A percentile compares a stretch with the other conserved stretches of the same genome.
These are phyloP conservation scores for Anaeromyces robustus DNA, from an alignment of 192 early-diverging fungal genomes.

Conservation along the genomic window DNA sequence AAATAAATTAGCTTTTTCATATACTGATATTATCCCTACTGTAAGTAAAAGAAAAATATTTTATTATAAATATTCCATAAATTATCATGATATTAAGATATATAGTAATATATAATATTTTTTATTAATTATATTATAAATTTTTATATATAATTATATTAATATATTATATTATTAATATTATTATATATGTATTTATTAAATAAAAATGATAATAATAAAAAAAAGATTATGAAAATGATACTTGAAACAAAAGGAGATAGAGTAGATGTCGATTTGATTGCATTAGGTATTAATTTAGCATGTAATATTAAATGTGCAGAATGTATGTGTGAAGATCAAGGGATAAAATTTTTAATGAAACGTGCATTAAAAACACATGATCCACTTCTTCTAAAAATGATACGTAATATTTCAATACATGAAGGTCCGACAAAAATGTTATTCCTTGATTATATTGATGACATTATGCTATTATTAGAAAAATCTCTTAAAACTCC, in stretches of 20 bases:
- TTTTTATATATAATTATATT: too few relatives aligned
- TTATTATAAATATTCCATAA: too few relatives aligned
- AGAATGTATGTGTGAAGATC: conserved; percentile 18
- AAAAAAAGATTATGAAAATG: conserved; percentile 21
- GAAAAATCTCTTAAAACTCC: conserved; percentile 15
- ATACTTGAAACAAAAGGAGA: conserved; percentile 15
- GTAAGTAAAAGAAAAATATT: conserved; percentile 5
- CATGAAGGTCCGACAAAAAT: conserved; percentile 14
- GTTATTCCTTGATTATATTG: conserved; percentile 30
- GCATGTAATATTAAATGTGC: conserved; percentile 15
- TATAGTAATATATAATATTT: too few relatives aligned
- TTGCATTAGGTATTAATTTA: conserved; percentile 36
- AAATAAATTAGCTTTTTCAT: conserved; percentile 11
- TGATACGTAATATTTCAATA: conserved; percentile 26
- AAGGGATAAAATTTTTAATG: conserved; percentile 31
- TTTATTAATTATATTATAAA: too few relatives aligned
- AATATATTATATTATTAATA: too few relatives aligned
- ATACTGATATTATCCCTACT: conserved; percentile 13
- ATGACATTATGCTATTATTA: conserved; percentile 27
- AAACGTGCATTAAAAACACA: conserved; percentile 30
- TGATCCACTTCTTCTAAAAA: conserved; percentile 33
- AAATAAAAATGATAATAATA: conserved; percentile 1
- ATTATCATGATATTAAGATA: too few relatives aligned
- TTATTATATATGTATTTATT: too few relatives aligned
- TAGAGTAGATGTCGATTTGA: conserved; percentile 21